Percentiles rank a stretch among this genome's conserved stretches.
These are phyloP conservation scores for Curvularia eragrostidis DNA, from an alignment of 2,329 filamentous ascomycete genomes.

Conservation along the genomic window DNA sequence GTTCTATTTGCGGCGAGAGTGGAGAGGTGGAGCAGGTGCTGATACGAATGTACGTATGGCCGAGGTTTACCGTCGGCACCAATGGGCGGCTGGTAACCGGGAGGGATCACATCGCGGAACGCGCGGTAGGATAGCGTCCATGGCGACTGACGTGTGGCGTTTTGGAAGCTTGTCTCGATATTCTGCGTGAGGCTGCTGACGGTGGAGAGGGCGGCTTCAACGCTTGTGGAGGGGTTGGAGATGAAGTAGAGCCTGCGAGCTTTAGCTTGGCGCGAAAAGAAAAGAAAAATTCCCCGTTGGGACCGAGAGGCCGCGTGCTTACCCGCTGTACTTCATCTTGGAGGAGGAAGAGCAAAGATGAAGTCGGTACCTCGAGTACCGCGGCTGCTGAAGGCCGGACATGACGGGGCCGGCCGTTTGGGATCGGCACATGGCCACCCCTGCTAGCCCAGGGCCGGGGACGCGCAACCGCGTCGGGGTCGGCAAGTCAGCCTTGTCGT, in stretches of 20 bases:
- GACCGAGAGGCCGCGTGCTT: not conserved
- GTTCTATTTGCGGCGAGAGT: slow-evolving; percentile 28
- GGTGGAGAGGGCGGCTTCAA: slow-evolving; percentile 32
- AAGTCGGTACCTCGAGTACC: not conserved
- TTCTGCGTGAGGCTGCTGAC: slow-evolving; percentile 32
- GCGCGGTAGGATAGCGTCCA: slow-evolving; percentile 45
- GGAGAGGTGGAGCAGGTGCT: slow-evolving; percentile 41
- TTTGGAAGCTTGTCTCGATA: slow-evolving; percentile 38
- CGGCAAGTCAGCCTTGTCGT: slow-evolving; percentile 12
- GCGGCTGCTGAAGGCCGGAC: not conserved
- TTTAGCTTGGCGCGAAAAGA: not conserved
- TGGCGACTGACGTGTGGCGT: slow-evolving; percentile 25
- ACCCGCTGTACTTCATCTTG: slow-evolving; percentile 33
- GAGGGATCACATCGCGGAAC: slow-evolving; percentile 41
- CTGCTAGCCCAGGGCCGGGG: slow-evolving; percentile 14
- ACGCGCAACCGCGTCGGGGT: slow-evolving; percentile 11
- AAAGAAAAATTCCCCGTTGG: not conserved
- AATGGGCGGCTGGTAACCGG: slow-evolving; percentile 14
- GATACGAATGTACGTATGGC: slow-evolving; percentile 33
- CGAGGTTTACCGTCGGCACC: slow-evolving; percentile 25
- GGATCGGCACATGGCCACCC: slow-evolving; percentile 10
- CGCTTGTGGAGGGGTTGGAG: slow-evolving; percentile 32
- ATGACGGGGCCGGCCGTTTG: slow-evolving; percentile 9
- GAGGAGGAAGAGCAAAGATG: not conserved
- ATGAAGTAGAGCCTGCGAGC: slow-evolving; percentile 44